A percentile compares a stretch with the other conserved stretches of the same genome.
phyloP scores from a whole-genome alignment of 192 early-diverging fungal genomes.

The Mortierella antarctica region DNA sequence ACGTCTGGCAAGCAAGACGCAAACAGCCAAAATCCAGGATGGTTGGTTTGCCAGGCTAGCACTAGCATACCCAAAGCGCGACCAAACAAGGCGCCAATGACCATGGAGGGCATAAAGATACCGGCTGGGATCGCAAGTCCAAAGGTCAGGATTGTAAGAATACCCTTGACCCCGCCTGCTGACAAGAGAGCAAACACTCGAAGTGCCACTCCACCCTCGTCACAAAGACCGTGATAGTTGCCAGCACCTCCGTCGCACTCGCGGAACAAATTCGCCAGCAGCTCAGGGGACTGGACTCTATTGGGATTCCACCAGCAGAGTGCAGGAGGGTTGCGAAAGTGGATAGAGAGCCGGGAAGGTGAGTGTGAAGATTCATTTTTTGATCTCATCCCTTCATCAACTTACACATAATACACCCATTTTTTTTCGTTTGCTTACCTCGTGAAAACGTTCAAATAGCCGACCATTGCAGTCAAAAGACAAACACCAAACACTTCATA shows the following conservation, averaged over 20 bases:
- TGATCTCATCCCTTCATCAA: not conserved
- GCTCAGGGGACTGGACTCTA: constrained; percentile 85
- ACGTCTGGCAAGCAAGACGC: constrained; percentile 76
- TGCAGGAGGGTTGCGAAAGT: too few species aligned
- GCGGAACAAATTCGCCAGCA: constrained; percentile 89
- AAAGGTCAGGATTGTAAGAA: constrained; percentile 76
- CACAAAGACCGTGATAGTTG: constrained; percentile 65
- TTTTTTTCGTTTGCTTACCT: constrained; percentile 52
- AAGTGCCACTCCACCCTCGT: constrained; percentile 54
- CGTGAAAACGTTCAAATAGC: constrained; percentile 87
- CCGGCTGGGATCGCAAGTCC: constrained; percentile 83
- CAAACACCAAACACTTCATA: constrained; percentile 79
- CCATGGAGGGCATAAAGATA: constrained; percentile 89
- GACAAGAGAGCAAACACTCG: constrained; percentile 64
- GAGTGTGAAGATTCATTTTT: not conserved
- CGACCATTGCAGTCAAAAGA: constrained; percentile 74
- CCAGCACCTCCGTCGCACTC: constrained; percentile 76
- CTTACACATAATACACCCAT: not conserved
- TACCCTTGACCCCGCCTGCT: constrained; percentile 70
- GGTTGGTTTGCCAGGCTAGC: constrained; percentile 73
- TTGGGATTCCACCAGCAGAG: not conserved
- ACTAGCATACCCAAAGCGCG: constrained; percentile 90
- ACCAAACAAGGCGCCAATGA: constrained; percentile 91
- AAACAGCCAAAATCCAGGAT: constrained; percentile 74
- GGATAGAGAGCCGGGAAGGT: not conserved